phyloP scores from a whole-genome alignment of 345 rosid species.

The Stellera chamaejasme region DNA sequence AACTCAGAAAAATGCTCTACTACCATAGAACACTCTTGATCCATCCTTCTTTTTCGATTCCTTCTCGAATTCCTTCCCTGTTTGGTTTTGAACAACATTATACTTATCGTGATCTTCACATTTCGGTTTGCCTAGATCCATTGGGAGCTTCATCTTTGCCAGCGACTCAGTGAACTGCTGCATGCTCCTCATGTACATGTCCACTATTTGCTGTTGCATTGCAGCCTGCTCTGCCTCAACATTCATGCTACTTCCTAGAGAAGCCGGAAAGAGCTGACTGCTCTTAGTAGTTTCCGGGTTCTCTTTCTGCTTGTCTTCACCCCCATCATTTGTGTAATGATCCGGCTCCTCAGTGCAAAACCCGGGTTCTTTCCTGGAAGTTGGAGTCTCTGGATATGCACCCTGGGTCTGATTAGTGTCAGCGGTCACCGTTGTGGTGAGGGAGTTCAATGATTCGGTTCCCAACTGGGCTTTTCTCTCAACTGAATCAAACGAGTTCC shows the following conservation, averaged over 20 bases:
- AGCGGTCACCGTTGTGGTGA: slow-evolving; percentile 15
- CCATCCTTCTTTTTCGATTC: slow-evolving; percentile 63
- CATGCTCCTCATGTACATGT: slow-evolving; percentile 98
- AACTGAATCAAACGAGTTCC: slow-evolving; percentile 50
- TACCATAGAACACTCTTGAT: slow-evolving; percentile 83
- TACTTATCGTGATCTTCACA: slow-evolving; percentile 14
- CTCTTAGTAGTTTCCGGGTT: slow-evolving; percentile 9
- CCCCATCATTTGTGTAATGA: slow-evolving; percentile 21
- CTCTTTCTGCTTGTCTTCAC: slow-evolving; percentile 14
- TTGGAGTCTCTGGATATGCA: slow-evolving; percentile 45
- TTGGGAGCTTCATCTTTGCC: slow-evolving; percentile 88
- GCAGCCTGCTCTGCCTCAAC: slow-evolving; percentile 63
- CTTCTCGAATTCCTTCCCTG: slow-evolving; percentile 15
- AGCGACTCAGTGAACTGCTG: slow-evolving; percentile 85
- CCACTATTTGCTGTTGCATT: slow-evolving; percentile 92
- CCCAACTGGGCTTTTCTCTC: slow-evolving; percentile 32
- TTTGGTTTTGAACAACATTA: slow-evolving; percentile 33
- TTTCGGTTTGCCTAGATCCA: slow-evolving; percentile 52
- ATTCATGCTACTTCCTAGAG: slow-evolving; percentile 37
- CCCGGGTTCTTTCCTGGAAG: slow-evolving; percentile 33
- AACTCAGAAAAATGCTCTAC: slow-evolving; percentile 88
- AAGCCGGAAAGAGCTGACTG: slow-evolving; percentile 30
- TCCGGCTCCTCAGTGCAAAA: slow-evolving; percentile 20
- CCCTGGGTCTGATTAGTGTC: slow-evolving; percentile 27
- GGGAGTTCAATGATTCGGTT: slow-evolving; percentile 17